Evolutionary conservation across 768 basidiomycete species (phyloP).

Genomic region (Neoboletus brunneissimus): DNA sequence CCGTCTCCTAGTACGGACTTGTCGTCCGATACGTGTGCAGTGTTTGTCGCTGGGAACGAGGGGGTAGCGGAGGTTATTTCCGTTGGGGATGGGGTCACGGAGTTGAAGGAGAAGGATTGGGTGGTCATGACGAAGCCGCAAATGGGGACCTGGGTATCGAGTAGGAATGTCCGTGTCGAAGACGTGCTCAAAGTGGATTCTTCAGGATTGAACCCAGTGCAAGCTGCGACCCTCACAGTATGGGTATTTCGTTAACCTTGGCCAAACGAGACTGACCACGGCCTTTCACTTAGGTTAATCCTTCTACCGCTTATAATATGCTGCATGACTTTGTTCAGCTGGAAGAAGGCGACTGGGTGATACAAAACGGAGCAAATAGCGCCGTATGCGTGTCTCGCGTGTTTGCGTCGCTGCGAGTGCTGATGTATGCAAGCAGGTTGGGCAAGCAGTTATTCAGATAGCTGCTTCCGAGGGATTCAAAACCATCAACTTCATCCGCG

Average conservation of each 20-base stretch:
- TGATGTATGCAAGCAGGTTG: slow-evolving; percentile 48
- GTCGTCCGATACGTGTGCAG: slow-evolving; percentile 32
- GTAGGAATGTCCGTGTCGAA: slow-evolving; percentile 46
- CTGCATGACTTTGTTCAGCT: slow-evolving; percentile 66
- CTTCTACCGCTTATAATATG: slow-evolving; percentile 82
- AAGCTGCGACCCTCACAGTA: slow-evolving; percentile 77
- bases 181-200: slow-evolving; percentile 64
- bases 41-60: slow-evolving; percentile 74
- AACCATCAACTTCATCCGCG: slow-evolving; percentile 80
- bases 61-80: slow-evolving; percentile 65
- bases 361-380: slow-evolving; percentile 87
- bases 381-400: slow-evolving; percentile 48
- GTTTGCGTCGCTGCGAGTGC: background rate
- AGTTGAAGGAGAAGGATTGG: slow-evolving; percentile 60
- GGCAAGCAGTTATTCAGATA: slow-evolving; percentile 84
- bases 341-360: slow-evolving; percentile 68
- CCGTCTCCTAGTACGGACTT: slow-evolving; percentile 43
- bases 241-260: slow-evolving; percentile 14
- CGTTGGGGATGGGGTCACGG: slow-evolving; percentile 53
- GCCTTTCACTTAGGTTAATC: slow-evolving; percentile 61
- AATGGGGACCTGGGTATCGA: slow-evolving; percentile 71
- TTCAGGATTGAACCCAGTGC: slow-evolving; percentile 49
- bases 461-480: slow-evolving; percentile 67
- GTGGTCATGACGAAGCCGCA: slow-evolving; percentile 69
- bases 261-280: background rate